Evolutionary conservation across 1,284 basidiomycete genomes (phyloP).

Genomic region (Sporisorium scitamineum): DNA sequence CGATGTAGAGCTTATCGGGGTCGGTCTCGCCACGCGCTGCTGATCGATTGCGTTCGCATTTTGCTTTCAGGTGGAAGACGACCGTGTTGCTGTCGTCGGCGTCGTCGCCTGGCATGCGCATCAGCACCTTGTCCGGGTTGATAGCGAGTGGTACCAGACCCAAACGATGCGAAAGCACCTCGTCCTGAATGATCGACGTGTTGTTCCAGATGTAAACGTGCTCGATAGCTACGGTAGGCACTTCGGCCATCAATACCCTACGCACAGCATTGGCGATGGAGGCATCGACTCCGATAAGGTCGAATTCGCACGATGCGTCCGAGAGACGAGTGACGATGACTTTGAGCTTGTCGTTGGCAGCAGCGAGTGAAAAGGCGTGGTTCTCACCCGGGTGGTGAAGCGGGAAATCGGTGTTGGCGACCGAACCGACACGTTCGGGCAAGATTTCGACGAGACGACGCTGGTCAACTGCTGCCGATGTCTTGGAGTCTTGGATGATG

Average conservation of each 20-base stretch:
- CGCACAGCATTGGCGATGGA: conserved; percentile 95
- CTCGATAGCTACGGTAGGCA: conserved; percentile 85
- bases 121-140: conserved; percentile 77
- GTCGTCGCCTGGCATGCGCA: conserved; percentile 71
- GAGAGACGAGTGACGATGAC: conserved; percentile 62
- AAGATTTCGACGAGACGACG: conserved; percentile 62
- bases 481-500: conserved; percentile 41
- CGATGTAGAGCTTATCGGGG: conserved; percentile 58
- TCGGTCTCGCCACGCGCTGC: conserved; percentile 73
- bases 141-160: conserved; percentile 90
- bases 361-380: conserved; percentile 49
- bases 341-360: conserved; percentile 46
- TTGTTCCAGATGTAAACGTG: conserved; percentile 95
- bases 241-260: conserved; percentile 92
- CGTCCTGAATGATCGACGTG: conserved; percentile 92
- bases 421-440: conserved; percentile 63
- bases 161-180: conserved; percentile 89
- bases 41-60: conserved; percentile 77
- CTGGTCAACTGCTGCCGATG: conserved; percentile 46
- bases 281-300: conserved; percentile 94
- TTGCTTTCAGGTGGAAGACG: conserved; percentile 83
- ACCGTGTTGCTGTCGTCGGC: conserved; percentile 88
- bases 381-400: conserved; percentile 53
- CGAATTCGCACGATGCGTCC: conserved; percentile 80
- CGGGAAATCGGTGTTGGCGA: conserved; percentile 63